phyloP scores from a whole-genome alignment of 305 asterid genomes.

The Fraxinus velutina region DNA sequence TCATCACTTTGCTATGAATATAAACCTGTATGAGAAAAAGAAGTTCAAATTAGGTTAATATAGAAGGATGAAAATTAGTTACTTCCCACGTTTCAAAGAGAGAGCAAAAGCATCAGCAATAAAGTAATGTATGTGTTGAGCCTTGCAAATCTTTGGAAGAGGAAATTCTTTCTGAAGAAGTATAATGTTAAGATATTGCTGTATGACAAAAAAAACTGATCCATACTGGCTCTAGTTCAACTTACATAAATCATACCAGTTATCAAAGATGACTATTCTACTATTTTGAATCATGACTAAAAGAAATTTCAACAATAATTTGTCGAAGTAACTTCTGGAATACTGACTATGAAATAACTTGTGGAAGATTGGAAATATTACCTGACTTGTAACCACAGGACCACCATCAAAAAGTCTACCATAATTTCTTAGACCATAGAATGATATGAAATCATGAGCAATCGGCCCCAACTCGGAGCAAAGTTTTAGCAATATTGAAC shows the following conservation, averaged over 20 bases:
- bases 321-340: background rate
- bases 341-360: background rate
- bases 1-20: constrained; percentile 95
- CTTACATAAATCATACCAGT: background rate
- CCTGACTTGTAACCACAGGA: constrained; percentile 84
- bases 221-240: background rate
- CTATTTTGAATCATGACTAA: background rate
- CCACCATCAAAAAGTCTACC: constrained; percentile 71
- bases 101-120: background rate
- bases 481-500: constrained; percentile 76
- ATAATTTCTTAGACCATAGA: constrained; percentile 76
- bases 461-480: constrained; percentile 61
- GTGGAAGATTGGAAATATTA: constrained; percentile 23
- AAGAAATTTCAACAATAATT: background rate
- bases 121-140: background rate
- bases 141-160: background rate
- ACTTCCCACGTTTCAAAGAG: background rate
- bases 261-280: background rate
- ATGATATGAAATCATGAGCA: constrained; percentile 68
- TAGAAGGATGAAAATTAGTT: background rate
- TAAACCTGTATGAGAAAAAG: constrained; percentile 52
- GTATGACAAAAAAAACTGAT: background rate
- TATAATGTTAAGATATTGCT: background rate
- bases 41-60: constrained; percentile 2
- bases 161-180: background rate